These are phyloP conservation scores for Fusarium humuli DNA, from an alignment of 2,329 filamentous ascomycete genomes.

Conservation along the genomic window DNA sequence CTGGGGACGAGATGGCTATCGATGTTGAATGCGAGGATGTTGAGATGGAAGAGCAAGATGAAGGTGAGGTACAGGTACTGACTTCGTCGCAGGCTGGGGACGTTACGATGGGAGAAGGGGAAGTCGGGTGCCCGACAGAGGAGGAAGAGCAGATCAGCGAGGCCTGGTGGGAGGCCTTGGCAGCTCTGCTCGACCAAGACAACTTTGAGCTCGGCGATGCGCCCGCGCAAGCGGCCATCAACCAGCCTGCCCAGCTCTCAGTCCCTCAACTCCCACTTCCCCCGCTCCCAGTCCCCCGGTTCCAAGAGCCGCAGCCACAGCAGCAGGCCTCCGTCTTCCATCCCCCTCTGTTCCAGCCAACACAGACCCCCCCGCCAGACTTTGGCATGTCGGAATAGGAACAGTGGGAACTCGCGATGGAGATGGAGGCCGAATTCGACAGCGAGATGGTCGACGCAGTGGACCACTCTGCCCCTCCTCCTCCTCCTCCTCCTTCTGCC, in stretches of 20 bases:
- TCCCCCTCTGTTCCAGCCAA: neutral
- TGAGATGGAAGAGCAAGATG: neutral
- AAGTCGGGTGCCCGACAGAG: neutral
- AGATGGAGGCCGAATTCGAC: neutral
- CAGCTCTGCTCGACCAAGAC: neutral
- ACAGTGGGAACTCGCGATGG: neutral
- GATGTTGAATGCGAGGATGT: neutral
- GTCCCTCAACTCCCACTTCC: too few species aligned
- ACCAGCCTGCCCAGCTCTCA: neutral
- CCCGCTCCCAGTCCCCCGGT: too few species aligned
- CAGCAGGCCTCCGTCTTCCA: neutral
- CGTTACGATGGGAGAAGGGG: neutral
- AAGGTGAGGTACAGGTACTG: constrained; percentile 1
- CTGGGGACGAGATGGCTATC: neutral
- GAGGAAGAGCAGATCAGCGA: neutral
- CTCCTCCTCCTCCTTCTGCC: neutral
- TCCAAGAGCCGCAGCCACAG: neutral
- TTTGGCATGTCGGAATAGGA: neutral
- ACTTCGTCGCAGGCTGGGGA: neutral
- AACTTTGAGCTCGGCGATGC: neutral
- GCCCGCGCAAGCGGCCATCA: neutral
- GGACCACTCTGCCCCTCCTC: neutral
- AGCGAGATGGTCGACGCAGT: neutral
- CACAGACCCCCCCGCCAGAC: neutral
- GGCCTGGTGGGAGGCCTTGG: neutral